Evolutionary conservation across 257 asterid species (phyloP), one percentile per base, ranked within the genome.

Genomic region (Salvia miltiorrhiza): DNA sequence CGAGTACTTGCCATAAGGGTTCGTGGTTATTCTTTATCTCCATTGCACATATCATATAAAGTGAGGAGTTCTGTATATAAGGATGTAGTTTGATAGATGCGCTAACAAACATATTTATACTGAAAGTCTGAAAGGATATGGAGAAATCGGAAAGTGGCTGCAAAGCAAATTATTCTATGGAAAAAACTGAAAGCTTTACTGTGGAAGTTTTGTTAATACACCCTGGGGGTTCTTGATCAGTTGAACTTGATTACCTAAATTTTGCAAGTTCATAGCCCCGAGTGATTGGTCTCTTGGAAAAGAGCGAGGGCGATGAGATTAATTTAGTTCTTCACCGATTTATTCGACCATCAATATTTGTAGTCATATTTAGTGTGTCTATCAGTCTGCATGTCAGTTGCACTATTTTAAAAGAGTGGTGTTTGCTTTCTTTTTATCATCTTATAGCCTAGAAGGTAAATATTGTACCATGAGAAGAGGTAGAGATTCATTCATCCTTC

Each of bases 171-270:
- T 28, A 24, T 49, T 24, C 56, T 8, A 14, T 52, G 63, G 23
- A 26, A 73, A 28, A 26, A 40, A 43, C 12, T 30, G n/a, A 63
- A 24, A 55, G 65, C 35, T 54, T 53, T 71, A 47, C 41, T 52
- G 60, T 48, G 61, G 35, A 28, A 16, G 11, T 12, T 30, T 35
- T 71, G 54, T 71, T 21, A 14, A 12, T 11, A 47, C 14, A 6
- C 60, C 45, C 10, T 44, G 57, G 24, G 49, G 62, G 20, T 23
- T 41, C 13, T 30, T 59, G 62, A 37, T 59, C 49, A 28, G 28
- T 32, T 23, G 2, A 49, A 7, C 63, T 16, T 61, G 17, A 19
- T n/a, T 10, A 1, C 35, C 26, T 50, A 40, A 30, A 43, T 43
- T 41, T 44, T 69, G 37, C 11, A 54, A 54, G 65, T 63, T 63